A percentile compares a stretch with the other conserved stretches of the same genome.
Evolutionary conservation across 75 land plant genomes (phyloP).

Genomic region (Picea glauca): DNA sequence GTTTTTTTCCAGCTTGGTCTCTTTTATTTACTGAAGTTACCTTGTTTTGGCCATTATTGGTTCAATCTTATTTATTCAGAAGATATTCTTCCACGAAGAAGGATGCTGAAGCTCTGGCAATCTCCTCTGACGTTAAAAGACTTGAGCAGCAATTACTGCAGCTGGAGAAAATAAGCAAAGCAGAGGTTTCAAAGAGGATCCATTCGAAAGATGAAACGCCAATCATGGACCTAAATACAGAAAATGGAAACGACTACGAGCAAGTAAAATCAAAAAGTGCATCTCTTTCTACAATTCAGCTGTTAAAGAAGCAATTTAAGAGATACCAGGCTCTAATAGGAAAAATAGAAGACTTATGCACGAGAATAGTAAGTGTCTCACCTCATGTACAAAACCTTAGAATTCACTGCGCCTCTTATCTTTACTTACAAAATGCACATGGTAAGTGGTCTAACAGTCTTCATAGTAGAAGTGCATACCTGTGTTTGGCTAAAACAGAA

Average conservation of each 20-base stretch:
- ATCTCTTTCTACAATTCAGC: neutral
- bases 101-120: constrained; percentile 61
- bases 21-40: neutral
- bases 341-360: constrained; percentile 62
- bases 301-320: constrained; percentile 54
- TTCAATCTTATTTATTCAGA: constrained; percentile 1
- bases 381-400: neutral
- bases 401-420: neutral
- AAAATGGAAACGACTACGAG: constrained; percentile 15
- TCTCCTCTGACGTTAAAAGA: constrained; percentile 64
- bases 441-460: neutral
- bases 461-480: neutral
- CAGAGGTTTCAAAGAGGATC: constrained; percentile 3
- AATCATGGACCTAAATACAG: neutral
- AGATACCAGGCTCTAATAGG: constrained; percentile 51
- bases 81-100: constrained; percentile 31
- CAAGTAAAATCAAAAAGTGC: constrained; percentile 11
- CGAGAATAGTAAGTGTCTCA: constrained; percentile 37
- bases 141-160: constrained; percentile 51
- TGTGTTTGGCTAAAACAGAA: neutral
- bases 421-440: neutral
- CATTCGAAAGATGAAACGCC: neutral
- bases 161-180: constrained; percentile 52
- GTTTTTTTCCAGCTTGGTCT: too few relatives aligned
- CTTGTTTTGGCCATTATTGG: neutral